Evolutionary conservation across 805 yeast genomes (phyloP).

Genomic region (Candida odintsovae): DNA sequence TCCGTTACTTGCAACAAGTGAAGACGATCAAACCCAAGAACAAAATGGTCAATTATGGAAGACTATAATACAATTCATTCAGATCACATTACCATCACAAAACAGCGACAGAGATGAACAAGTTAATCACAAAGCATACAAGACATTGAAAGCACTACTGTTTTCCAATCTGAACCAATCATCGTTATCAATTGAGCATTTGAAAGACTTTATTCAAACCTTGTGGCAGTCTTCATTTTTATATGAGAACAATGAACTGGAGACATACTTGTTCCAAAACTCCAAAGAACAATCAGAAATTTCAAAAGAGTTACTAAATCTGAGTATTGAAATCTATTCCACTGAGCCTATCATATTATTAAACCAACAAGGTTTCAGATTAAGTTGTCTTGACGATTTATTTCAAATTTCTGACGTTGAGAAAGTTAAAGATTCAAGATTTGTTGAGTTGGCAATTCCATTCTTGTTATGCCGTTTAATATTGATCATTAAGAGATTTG

Average conservation of each 20-base stretch:
- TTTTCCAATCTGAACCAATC: slow-evolving; percentile 33
- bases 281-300: slow-evolving; percentile 30
- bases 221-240: slow-evolving; percentile 57
- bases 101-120: slow-evolving; percentile 33
- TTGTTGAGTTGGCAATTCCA: slow-evolving; percentile 31
- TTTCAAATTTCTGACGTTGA: slow-evolving; percentile 28
- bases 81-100: slow-evolving; percentile 31
- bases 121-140: slow-evolving; percentile 41
- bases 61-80: slow-evolving; percentile 35
- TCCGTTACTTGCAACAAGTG: slow-evolving; percentile 9
- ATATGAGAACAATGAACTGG: slow-evolving; percentile 54
- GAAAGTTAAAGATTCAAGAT: slow-evolving; percentile 15
- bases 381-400: slow-evolving; percentile 51
- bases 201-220: slow-evolving; percentile 39
- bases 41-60: slow-evolving; percentile 29
- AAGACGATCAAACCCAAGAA: slow-evolving; percentile 10
- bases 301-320: slow-evolving; percentile 31
- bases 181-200: slow-evolving; percentile 24
- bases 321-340: slow-evolving; percentile 45
- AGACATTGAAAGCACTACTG: slow-evolving; percentile 33
- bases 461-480: slow-evolving; percentile 54
- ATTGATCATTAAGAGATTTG: slow-evolving; percentile 54
- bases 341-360: slow-evolving; percentile 43
- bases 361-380: slow-evolving; percentile 43
- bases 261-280: slow-evolving; percentile 28